Evolutionary conservation across 2,329 filamentous ascomycete genomes (phyloP).

Genomic region (Dactylellina haptotyla): DNA sequence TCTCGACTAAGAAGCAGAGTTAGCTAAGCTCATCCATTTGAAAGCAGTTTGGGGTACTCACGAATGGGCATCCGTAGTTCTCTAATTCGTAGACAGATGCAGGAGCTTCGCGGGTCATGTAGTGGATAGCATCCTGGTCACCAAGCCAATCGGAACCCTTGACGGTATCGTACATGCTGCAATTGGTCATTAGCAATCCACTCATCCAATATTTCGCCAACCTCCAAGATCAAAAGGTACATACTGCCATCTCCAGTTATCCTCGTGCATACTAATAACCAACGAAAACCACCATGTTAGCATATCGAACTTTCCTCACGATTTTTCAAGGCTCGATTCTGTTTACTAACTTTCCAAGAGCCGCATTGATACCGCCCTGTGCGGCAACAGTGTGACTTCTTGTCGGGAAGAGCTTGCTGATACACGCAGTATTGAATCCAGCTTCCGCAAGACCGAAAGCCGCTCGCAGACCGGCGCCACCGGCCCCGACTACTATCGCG

Average conservation of each 20-base stretch:
- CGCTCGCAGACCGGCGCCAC: conserved; percentile 81
- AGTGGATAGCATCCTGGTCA: conserved; percentile 97
- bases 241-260: conserved; percentile 94
- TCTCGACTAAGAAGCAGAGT: conserved; percentile 68
- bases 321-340: not conserved
- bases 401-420: conserved; percentile 85
- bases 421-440: conserved; percentile 88
- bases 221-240: conserved; percentile 8
- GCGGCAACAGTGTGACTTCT: conserved; percentile 85
- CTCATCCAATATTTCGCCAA: not conserved
- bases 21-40: conserved; percentile 36
- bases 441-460: conserved; percentile 88
- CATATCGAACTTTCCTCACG: not conserved
- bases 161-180: conserved; percentile 91
- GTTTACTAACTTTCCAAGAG: conserved; percentile 73
- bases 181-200: conserved; percentile 11
- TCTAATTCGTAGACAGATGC: conserved; percentile 93
- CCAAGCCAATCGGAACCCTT: conserved; percentile 98
- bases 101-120: conserved; percentile 96
- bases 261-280: conserved; percentile 79
- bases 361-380: conserved; percentile 86
- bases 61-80: conserved; percentile 95
- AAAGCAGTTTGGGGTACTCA: conserved; percentile 36
- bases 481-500: conserved; percentile 90
- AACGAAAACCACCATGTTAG: conserved; percentile 5